These are phyloP conservation scores for Didymella glomerata DNA, from an alignment of 2,329 filamentous ascomycete species.

Conservation along the genomic window DNA sequence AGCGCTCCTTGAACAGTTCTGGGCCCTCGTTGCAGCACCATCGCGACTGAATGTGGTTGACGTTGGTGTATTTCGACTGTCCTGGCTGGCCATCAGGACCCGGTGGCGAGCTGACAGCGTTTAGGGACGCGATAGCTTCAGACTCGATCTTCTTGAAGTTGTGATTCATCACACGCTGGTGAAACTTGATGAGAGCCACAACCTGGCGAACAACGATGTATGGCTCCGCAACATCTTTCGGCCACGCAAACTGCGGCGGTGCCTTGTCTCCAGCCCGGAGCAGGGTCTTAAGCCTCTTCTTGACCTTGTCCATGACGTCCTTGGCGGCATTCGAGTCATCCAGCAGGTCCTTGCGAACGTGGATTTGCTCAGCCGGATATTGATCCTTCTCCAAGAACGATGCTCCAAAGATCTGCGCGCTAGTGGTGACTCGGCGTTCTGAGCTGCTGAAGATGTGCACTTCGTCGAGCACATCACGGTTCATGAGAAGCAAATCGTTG, in stretches of 20 bases:
- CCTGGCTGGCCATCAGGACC: slow-evolving; percentile 48
- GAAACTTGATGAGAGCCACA: slow-evolving; percentile 97
- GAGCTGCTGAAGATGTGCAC: slow-evolving; percentile 96
- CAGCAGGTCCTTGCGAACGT: slow-evolving; percentile 89
- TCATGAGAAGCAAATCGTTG: slow-evolving; percentile 91
- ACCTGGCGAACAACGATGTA: slow-evolving; percentile 91
- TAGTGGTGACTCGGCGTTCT: slow-evolving; percentile 91
- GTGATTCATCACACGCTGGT: slow-evolving; percentile 91
- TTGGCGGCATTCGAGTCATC: slow-evolving; percentile 99
- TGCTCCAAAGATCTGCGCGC: slow-evolving; percentile 93
- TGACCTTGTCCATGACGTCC: slow-evolving; percentile 99
- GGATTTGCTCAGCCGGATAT: slow-evolving; percentile 83
- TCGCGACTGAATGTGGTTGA: slow-evolving; percentile 74
- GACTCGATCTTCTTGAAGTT: slow-evolving; percentile 85
- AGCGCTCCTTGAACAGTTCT: slow-evolving; percentile 92
- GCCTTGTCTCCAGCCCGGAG: slow-evolving; percentile 91
- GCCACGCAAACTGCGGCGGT: slow-evolving; percentile 98
- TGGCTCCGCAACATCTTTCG: slow-evolving; percentile 89
- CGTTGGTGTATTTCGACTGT: slow-evolving; percentile 47
- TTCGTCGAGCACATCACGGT: slow-evolving; percentile 88
- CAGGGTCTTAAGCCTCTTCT: slow-evolving; percentile 97
- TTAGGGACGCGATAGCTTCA: slow-evolving; percentile 69
- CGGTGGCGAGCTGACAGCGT: slow-evolving; percentile 47
- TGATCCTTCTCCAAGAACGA: slow-evolving; percentile 90
- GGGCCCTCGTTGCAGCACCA: slow-evolving; percentile 98